Percentiles rank a stretch among this genome's conserved stretches.
phyloP scores from a whole-genome alignment of 2,329 filamentous ascomycete genomes.

The Alternaria ethzedia region DNA sequence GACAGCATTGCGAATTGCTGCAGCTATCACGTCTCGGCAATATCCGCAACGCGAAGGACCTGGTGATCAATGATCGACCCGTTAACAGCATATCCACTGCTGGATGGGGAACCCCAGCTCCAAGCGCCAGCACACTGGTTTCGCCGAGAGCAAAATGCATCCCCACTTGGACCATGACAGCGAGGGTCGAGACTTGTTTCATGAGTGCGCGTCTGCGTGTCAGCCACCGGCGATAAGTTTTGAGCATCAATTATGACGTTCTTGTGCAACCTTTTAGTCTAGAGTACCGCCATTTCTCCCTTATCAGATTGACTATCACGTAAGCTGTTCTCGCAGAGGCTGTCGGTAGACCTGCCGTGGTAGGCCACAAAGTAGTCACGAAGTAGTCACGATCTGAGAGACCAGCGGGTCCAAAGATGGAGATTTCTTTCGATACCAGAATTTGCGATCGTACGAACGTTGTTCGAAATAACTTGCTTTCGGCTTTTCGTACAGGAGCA shows the following conservation, averaged over 20 bases:
- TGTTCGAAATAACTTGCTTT: slow-evolving; percentile 1
- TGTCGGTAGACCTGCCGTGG: neutral
- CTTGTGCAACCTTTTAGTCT: neutral
- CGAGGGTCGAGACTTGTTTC: slow-evolving; percentile 2
- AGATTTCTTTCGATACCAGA: neutral
- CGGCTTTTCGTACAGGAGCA: neutral
- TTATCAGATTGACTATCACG: neutral
- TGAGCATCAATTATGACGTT: neutral
- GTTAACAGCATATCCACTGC: slow-evolving; percentile 19
- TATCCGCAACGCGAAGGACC: slow-evolving; percentile 8
- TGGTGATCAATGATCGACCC: slow-evolving; percentile 30
- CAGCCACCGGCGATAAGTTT: neutral
- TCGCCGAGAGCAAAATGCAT: neutral
- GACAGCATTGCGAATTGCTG: neutral
- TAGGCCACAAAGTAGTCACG: neutral
- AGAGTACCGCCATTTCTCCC: slow-evolving; percentile 42
- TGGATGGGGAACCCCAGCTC: slow-evolving; percentile 19
- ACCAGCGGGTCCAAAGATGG: neutral
- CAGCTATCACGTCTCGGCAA: neutral
- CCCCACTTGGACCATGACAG: neutral
- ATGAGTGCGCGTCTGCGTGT: neutral
- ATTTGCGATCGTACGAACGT: neutral
- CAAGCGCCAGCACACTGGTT: slow-evolving; percentile 9
- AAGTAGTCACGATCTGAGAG: neutral
- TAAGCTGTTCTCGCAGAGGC: slow-evolving; percentile 50